Base-by-base conservation (phyloP, 108 stramenopile genomes). In the Skeletonema potamos region DNA sequence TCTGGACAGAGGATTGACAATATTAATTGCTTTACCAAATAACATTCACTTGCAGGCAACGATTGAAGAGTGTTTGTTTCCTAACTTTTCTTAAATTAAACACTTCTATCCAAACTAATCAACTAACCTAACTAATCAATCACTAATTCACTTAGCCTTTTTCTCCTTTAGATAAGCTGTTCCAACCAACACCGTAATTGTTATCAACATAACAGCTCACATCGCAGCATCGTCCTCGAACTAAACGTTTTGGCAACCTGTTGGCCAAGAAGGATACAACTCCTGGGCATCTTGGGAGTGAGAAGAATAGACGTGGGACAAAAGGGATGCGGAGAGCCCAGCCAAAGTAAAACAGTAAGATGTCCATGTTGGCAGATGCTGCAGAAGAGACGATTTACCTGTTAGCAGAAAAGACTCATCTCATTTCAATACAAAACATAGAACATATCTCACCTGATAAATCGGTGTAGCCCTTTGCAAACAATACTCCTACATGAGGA, bases 311-410 rank as follows among this genome's bases (percentile, higher is more conserved):
- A 18, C 60, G 57, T 13, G 86, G 82, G 1, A 87, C 67, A 28
- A 73, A 59, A 5, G 90, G 90, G 13, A 91, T 79, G 27, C 79
- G 78, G 29, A 91, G 62, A 1, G 86, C 81, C 90, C 90, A 91
- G 0, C 88, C 87, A 54, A 91, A 84, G 62, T 79, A 91, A 58
- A 79, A 91, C n/a, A 91, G 46, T 64, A 91, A 69, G 8, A 91
- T 82, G 55, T 92, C 91, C 76, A 87, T 80, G 70, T 92, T 87
- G 26, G 85, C 88, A 39, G 77, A 81, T 26, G 86, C 84, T 78
- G 22, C 37, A 22, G 43, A 39, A 11, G 44, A 41, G 15, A 44
- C 27, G 10, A 56, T 32, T 20, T 0, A 26, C 43, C 9, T 51
- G 60, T 51, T 37, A 33, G 27, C 3, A 2, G 27, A 18, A 17